These are phyloP conservation scores for Platanus orientalis DNA, from an alignment of 164 flowering plant species.

Conservation along the genomic window DNA sequence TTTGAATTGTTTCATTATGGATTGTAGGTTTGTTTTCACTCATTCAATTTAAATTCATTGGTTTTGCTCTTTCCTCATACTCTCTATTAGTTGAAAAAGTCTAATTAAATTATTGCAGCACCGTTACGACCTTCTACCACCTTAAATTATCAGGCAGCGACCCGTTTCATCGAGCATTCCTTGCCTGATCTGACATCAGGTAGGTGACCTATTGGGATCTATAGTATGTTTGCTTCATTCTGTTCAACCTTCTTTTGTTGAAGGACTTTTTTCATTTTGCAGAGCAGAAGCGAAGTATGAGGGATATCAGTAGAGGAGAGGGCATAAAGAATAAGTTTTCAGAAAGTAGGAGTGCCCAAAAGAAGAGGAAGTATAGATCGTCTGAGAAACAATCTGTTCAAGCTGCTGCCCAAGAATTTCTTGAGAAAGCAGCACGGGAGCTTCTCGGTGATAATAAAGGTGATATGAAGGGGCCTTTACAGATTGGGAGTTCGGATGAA, in stretches of 20 bases:
- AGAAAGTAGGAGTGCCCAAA: constrained; percentile 36
- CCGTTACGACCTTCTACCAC: constrained; percentile 77
- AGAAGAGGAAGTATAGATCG: constrained; percentile 69
- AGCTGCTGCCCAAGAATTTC: constrained; percentile 80
- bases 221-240: not conserved
- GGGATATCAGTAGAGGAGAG: constrained; percentile 57
- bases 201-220: constrained; percentile 16
- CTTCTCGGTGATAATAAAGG: constrained; percentile 56
- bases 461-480: constrained; percentile 72
- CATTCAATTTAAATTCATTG: no score
- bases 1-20: no score
- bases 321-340: constrained; percentile 28
- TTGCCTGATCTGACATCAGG: constrained; percentile 89
- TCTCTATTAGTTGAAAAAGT: constrained; percentile 2
- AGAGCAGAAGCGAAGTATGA: constrained; percentile 82
- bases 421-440: constrained; percentile 81
- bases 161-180: constrained; percentile 92
- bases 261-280: constrained; percentile 15
- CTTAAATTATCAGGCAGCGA: constrained; percentile 75
- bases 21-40: not conserved
- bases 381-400: constrained; percentile 57
- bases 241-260: constrained; percentile 3
- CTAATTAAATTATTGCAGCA: constrained; percentile 38
- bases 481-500: constrained; percentile 32
- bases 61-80: not conserved